Conservation (phyloP, 1,284 basidiomycete species). For the Singerocomus inundabilis region DNA sequence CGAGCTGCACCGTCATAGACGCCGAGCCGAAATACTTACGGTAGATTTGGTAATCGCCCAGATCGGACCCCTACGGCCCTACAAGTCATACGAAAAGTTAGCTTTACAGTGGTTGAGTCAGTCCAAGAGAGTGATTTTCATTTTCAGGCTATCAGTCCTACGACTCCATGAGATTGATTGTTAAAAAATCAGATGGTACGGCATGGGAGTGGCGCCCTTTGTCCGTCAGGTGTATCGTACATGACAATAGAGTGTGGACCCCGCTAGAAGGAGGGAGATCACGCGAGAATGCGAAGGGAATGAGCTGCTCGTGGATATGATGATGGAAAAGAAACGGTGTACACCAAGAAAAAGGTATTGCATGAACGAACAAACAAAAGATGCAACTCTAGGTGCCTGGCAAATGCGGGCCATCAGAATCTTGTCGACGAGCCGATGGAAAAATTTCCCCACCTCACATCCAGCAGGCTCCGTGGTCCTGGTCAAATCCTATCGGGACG, state of each 20-base stretch:
- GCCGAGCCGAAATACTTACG: too few species aligned
- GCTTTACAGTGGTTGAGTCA: too few species aligned
- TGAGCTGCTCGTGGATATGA: background rate
- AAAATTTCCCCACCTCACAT: constrained; percentile 5
- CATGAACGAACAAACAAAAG: constrained; percentile 18
- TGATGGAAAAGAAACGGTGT: background rate
- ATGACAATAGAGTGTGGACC: background rate
- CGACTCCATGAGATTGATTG: constrained; percentile 1
- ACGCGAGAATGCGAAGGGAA: constrained; percentile 7
- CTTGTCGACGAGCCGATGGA: background rate
- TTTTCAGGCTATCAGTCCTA: background rate
- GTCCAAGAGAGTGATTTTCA: constrained; percentile 2
- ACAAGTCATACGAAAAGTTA: too few species aligned
- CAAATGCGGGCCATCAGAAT: background rate
- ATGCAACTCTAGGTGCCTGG: background rate
- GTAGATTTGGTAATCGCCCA: too few species aligned
- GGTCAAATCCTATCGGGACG: constrained; percentile 31
- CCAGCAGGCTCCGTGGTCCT: constrained; percentile 18
- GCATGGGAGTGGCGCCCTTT: background rate
- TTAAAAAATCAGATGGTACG: background rate
- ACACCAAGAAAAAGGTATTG: constrained; percentile 1
- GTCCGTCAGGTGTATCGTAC: constrained; percentile 6
- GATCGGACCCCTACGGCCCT: too few species aligned
- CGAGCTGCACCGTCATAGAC: too few species aligned
- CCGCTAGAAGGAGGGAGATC: background rate